A percentile compares a stretch with the other conserved stretches of the same genome.
These are phyloP conservation scores for Paratrypanosoma confusum DNA, from an alignment of 208 protist species.

Conservation along the genomic window DNA sequence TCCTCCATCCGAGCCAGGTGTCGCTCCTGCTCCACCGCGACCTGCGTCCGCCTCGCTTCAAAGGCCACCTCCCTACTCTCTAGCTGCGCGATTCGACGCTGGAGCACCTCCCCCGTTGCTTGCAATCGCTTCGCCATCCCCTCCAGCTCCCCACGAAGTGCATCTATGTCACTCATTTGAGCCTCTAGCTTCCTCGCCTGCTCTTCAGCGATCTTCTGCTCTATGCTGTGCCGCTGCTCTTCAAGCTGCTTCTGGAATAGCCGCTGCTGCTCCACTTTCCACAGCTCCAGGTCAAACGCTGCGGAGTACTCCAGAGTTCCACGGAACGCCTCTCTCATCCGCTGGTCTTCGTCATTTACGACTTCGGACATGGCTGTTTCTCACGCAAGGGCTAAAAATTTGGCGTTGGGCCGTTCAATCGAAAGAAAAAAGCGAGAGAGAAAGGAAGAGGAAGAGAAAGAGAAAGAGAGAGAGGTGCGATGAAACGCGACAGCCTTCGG, in stretches of 20 bases:
- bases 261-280: slow-evolving; percentile 83
- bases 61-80: slow-evolving; percentile 71
- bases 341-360: too few species aligned
- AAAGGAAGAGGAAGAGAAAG: too few species aligned
- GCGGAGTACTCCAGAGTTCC: slow-evolving; percentile 74
- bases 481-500: too few species aligned
- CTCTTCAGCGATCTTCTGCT: slow-evolving; percentile 29
- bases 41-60: slow-evolving; percentile 41
- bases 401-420: too few species aligned
- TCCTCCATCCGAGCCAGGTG: slow-evolving; percentile 53
- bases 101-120: slow-evolving; percentile 37
- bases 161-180: slow-evolving; percentile 41
- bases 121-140: slow-evolving; percentile 48
- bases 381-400: too few species aligned
- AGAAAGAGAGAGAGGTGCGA: too few species aligned
- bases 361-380: too few species aligned
- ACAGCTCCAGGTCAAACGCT: slow-evolving; percentile 85
- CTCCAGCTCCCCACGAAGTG: slow-evolving; percentile 42
- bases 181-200: slow-evolving; percentile 17
- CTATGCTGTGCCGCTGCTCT: slow-evolving; percentile 41
- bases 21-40: slow-evolving; percentile 73
- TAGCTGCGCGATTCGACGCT: slow-evolving; percentile 42
- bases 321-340: slow-evolving; percentile 34
- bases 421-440: too few species aligned
- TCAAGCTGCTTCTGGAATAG: slow-evolving; percentile 52